Evolutionary conservation across 73 alveolate species (phyloP).

Genomic region (Stentor roeselii): DNA sequence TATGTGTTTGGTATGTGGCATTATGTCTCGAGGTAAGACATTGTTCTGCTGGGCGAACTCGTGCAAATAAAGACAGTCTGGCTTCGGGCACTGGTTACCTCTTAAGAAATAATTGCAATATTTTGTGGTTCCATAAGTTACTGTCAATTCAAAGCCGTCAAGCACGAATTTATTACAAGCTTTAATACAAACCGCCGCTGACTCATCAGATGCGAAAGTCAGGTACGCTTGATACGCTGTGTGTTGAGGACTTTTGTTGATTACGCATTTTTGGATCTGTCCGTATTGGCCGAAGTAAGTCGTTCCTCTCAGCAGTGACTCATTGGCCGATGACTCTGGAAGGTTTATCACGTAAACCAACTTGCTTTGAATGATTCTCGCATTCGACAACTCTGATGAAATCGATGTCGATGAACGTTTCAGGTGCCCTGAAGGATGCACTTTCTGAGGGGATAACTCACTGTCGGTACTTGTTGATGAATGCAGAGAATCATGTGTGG

Average conservation of each 20-base stretch:
- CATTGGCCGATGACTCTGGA: slow-evolving; percentile 16
- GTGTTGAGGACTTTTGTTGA: slow-evolving; percentile 35
- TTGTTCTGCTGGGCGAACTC: slow-evolving; percentile 6
- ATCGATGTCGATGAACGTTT: not conserved
- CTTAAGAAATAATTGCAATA: slow-evolving; percentile 80
- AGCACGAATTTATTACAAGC: slow-evolving; percentile 63
- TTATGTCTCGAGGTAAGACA: not conserved
- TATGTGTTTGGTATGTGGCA: slow-evolving; percentile 5
- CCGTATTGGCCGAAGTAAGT: slow-evolving; percentile 91
- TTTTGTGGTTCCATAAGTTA: slow-evolving; percentile 86
- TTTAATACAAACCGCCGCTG: slow-evolving; percentile 75
- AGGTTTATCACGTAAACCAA: slow-evolving; percentile 2
- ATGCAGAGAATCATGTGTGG: not conserved
- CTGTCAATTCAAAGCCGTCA: slow-evolving; percentile 73
- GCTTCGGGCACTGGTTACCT: slow-evolving; percentile 66
- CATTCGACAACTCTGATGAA: not conserved
- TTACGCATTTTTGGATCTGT: slow-evolving; percentile 41
- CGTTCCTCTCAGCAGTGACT: slow-evolving; percentile 31
- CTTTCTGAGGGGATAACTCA: not conserved
- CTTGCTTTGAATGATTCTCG: slow-evolving; percentile 22
- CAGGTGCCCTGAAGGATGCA: not conserved
- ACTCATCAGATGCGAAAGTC: slow-evolving; percentile 66
- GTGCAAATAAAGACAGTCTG: slow-evolving; percentile 62
- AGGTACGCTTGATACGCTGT: slow-evolving; percentile 63
- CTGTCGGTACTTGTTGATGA: not conserved